These are phyloP conservation scores for Cystobasidium tubakii DNA, from an alignment of 768 basidiomycete genomes.

Conservation along the genomic window DNA sequence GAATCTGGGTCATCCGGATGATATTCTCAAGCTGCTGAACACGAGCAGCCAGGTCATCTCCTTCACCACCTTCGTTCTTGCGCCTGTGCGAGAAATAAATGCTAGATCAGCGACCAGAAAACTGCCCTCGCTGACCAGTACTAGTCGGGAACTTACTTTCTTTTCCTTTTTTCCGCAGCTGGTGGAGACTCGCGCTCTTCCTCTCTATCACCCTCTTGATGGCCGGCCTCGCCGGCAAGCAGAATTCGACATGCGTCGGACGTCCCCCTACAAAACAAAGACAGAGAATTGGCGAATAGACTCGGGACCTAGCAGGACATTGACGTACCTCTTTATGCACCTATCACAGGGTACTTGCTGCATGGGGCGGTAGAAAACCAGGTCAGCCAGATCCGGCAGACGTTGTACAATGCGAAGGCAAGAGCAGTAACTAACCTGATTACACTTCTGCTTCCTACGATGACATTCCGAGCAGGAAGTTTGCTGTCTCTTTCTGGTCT, in stretches of 20 bases:
- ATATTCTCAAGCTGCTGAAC: constrained; percentile 30
- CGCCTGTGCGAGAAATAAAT: not conserved
- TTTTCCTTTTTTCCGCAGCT: not conserved
- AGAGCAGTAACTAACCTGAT: constrained; percentile 2
- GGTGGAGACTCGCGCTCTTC: not conserved
- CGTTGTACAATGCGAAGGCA: not conserved
- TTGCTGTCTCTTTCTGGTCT: constrained; percentile 32
- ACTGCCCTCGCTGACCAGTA: not conserved
- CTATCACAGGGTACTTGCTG: constrained; percentile 32
- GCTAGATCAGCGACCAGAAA: not conserved
- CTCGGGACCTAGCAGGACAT: too few species aligned
- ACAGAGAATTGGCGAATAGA: too few species aligned
- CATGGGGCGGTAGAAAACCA: not conserved
- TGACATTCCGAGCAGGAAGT: constrained; percentile 33
- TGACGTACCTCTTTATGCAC: constrained; percentile 30
- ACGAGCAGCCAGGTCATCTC: constrained; percentile 22
- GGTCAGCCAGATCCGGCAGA: not conserved
- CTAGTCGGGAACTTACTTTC: not conserved
- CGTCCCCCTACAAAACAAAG: constrained; percentile 14
- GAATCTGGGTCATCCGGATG: constrained; percentile 23
- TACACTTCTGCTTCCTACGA: constrained; percentile 33
- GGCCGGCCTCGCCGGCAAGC: not conserved
- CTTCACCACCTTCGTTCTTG: not conserved
- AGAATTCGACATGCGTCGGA: constrained; percentile 23
- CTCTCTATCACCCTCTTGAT: not conserved